Percentiles rank a stretch among this genome's conserved stretches.
Conservation (phyloP, 192 early-diverging fungal species). For the Coemansia sp. region DNA sequence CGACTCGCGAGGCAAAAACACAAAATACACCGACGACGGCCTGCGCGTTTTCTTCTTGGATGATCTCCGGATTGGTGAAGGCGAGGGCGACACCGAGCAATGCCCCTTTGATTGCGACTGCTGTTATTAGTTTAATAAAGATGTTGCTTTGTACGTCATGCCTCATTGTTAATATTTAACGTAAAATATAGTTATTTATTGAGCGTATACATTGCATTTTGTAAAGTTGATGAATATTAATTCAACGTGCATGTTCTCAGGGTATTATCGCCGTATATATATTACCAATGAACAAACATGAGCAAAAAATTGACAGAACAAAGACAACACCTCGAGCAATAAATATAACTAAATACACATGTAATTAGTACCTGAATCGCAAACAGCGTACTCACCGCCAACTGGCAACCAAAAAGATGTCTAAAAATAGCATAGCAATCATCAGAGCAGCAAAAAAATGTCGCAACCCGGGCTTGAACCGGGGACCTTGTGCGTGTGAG, state of each 20-base stretch:
- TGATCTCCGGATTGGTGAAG: constrained; percentile 44
- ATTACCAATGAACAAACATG: too few species aligned
- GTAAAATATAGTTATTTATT: too few species aligned
- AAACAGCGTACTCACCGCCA: too few species aligned
- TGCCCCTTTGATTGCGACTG: constrained; percentile 53
- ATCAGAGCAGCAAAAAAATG: constrained; percentile 7
- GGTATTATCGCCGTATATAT: too few species aligned
- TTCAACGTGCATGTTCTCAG: too few species aligned
- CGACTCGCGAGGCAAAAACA: constrained; percentile 39
- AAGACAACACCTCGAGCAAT: too few species aligned
- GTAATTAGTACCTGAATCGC: too few species aligned
- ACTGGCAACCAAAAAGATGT: too few species aligned
- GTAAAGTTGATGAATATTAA: too few species aligned
- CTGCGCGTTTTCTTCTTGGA: constrained; percentile 49
- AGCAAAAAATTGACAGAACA: too few species aligned
- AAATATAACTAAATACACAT: too few species aligned
- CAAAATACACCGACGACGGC: constrained; percentile 52
- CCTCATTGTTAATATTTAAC: too few species aligned
- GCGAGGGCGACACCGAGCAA: constrained; percentile 37
- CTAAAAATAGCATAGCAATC: neutral
- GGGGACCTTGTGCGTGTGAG: constrained; percentile 14
- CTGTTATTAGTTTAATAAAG: constrained; percentile 22
- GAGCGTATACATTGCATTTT: neutral
- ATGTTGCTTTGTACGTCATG: neutral
- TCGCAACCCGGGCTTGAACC: constrained; percentile 14